These are phyloP conservation scores for Carex pumila DNA, from an alignment of 176 grass and related monocot species.

Conservation along the genomic window DNA sequence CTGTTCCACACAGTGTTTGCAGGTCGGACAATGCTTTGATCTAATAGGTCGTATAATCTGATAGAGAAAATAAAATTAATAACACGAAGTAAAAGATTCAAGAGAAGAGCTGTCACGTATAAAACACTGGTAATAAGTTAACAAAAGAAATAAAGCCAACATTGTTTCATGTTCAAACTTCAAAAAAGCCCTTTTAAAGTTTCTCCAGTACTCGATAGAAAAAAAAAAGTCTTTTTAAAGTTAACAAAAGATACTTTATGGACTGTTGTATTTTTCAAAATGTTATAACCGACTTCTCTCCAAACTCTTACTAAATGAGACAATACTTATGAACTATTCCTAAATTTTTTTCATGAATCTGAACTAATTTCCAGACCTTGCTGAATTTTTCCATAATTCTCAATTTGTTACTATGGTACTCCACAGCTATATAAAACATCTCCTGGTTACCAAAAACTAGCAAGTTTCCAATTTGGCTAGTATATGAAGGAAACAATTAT, in stretches of 20 bases:
- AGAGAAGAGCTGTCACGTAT: background rate
- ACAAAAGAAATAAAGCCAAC: slow-evolving; percentile 6
- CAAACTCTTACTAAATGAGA: background rate
- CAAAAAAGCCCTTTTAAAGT: background rate
- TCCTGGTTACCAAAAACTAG: background rate
- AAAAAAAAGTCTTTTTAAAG: no score
- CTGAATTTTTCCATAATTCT: background rate
- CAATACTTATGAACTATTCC: background rate
- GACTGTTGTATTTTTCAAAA: background rate
- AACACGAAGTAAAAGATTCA: slow-evolving; percentile 6
- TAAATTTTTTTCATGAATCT: background rate
- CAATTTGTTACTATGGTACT: background rate
- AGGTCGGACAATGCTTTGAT: slow-evolving; percentile 91
- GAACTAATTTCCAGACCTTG: background rate
- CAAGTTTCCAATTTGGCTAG: background rate
- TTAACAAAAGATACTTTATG: no score
- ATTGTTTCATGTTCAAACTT: background rate
- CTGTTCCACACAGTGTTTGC: slow-evolving; percentile 87
- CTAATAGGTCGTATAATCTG: slow-evolving; percentile 96
- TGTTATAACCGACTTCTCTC: background rate
- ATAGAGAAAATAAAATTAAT: slow-evolving; percentile 25
- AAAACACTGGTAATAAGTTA: background rate
- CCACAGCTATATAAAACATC: background rate
- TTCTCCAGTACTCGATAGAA: background rate
- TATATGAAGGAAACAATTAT: background rate